Conservation (phyloP, 1,139 yeast genomes). For the Lodderomyces beijingensis region DNA sequence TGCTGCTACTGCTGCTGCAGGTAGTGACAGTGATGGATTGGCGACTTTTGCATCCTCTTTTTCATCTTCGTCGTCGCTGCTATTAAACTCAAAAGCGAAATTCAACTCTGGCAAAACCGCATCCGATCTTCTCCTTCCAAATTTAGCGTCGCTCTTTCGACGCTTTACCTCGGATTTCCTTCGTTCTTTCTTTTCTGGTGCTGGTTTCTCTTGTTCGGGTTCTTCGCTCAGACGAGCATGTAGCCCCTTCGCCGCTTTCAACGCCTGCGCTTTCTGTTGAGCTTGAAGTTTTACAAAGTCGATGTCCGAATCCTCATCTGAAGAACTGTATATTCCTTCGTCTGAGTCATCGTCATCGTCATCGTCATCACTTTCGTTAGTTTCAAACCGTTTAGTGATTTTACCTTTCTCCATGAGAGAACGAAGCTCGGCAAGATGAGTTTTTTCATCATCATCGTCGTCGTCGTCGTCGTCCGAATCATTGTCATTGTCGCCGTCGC, state of each 20-base stretch:
- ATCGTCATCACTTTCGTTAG: constrained; percentile 13
- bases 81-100: constrained; percentile 56
- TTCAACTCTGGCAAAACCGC: constrained; percentile 48
- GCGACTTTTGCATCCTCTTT: constrained; percentile 14
- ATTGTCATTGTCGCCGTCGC: constrained; percentile 31
- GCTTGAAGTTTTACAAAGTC: constrained; percentile 70
- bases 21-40: too few relatives aligned
- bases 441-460: constrained; percentile 19
- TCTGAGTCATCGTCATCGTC: constrained; percentile 31
- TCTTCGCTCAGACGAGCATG: too few relatives aligned
- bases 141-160: constrained; percentile 24
- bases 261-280: constrained; percentile 54
- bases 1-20: neutral
- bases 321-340: constrained; percentile 23
- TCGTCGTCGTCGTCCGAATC: constrained; percentile 18
- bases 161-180: constrained; percentile 1
- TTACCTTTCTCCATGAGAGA: constrained; percentile 16
- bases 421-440: constrained; percentile 18
- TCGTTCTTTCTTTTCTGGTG: neutral
- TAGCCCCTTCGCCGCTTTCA: constrained; percentile 39
- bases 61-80: constrained; percentile 29
- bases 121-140: constrained; percentile 37
- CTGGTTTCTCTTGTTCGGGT: too few relatives aligned
- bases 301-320: constrained; percentile 64
- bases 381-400: constrained; percentile 3